Evolutionary conservation across 177 flowering plant species (phyloP).

Genomic region (Tripterygium wilfordii): DNA sequence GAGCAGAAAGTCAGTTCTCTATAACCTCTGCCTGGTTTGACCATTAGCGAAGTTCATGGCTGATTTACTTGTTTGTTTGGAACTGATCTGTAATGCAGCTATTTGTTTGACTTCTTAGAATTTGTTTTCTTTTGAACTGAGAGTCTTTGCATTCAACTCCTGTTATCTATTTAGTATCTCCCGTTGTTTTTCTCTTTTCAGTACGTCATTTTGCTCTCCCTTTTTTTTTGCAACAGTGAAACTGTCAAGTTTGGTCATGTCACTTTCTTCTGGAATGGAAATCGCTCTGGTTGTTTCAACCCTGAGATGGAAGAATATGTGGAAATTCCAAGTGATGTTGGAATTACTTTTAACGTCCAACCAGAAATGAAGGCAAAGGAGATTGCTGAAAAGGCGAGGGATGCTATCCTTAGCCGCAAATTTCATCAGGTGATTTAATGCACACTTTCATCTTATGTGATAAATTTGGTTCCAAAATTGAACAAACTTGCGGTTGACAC

Average conservation of each 20-base stretch:
- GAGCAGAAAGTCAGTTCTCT: too few species aligned
- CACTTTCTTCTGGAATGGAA: slow-evolving; percentile 99
- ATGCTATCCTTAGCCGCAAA: slow-evolving; percentile 87
- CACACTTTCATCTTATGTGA: neutral
- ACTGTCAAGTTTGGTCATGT: slow-evolving; percentile 98
- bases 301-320: slow-evolving; percentile 85
- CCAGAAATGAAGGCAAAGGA: slow-evolving; percentile 97
- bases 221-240: slow-evolving; percentile 46
- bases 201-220: neutral
- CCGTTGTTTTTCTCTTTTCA: too few species aligned
- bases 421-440: slow-evolving; percentile 64
- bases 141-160: too few species aligned
- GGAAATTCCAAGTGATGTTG: slow-evolving; percentile 94
- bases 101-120: too few species aligned
- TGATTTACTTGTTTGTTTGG: neutral
- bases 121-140: too few species aligned
- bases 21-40: too few species aligned
- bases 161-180: too few species aligned
- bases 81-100: too few species aligned
- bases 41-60: too few species aligned
- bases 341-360: slow-evolving; percentile 85
- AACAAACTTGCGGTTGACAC: neutral
- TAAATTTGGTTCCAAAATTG: neutral
- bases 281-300: slow-evolving; percentile 90
- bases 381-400: slow-evolving; percentile 91